phyloP scores from a whole-genome alignment of 2,329 filamentous ascomycete genomes.

The Claviceps humidiphila region DNA sequence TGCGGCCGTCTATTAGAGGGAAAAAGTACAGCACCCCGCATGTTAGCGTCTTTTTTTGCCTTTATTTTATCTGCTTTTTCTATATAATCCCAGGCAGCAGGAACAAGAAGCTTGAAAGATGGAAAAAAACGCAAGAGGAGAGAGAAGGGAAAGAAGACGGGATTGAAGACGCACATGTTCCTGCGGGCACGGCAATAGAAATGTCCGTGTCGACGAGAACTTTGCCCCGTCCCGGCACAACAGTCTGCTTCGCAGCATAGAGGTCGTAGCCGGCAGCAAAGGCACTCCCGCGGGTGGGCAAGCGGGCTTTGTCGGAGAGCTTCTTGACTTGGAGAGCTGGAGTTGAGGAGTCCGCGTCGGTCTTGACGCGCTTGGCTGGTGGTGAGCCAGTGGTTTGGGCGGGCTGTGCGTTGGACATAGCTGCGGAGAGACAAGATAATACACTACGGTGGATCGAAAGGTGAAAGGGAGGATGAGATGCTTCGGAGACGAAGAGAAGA shows the following conservation, averaged over 20 bases:
- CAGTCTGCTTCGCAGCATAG: constrained; percentile 63
- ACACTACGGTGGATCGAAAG: not conserved
- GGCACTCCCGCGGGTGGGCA: constrained; percentile 78
- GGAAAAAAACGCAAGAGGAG: not conserved
- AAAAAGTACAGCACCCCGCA: not conserved
- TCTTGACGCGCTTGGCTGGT: constrained; percentile 69
- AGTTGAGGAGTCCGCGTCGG: constrained; percentile 20
- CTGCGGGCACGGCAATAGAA: constrained; percentile 76
- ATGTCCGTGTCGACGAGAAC: constrained; percentile 83
- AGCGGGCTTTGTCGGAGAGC: constrained; percentile 61
- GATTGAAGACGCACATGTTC: constrained; percentile 55
- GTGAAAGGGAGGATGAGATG: not conserved
- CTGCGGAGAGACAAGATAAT: not conserved
- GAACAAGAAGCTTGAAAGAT: not conserved
- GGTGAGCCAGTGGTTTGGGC: constrained; percentile 49
- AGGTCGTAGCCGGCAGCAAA: constrained; percentile 91
- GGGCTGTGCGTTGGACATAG: not conserved
- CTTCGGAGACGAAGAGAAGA: not conserved
- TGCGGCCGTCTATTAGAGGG: constrained; percentile 55
- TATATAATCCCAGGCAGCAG: not conserved
- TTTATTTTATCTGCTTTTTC: not conserved
- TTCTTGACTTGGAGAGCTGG: constrained; percentile 79
- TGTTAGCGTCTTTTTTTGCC: constrained; percentile 1
- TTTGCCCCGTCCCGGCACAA: constrained; percentile 71
- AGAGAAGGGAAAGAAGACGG: not conserved